Evolutionary conservation across 768 basidiomycete species (phyloP), one percentile per base, ranked within the genome.

Genomic region (Candolleomyces efflorescens): DNA sequence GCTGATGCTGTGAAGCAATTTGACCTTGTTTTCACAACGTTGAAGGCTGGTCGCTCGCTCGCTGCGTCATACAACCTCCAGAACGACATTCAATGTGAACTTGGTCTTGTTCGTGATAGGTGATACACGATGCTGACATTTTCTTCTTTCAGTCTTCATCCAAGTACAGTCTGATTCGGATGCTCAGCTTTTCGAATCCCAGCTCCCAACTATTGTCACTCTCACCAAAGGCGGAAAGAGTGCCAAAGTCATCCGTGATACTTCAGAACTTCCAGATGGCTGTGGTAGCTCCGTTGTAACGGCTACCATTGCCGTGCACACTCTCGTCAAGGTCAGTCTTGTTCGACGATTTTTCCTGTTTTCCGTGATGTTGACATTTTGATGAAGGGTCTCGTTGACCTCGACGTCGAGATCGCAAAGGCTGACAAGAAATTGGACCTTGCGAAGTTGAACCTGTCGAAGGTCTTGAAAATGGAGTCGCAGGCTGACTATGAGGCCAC

Each of bases 21-120:
- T 67, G 92, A 94, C 67, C 78, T 91, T 46, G 87, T 94, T 20
- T 91, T 96, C 70, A 78, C 81, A 36, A 85, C 84, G 2, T 78
- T 97, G 68, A 88, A 86, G 69, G 74, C 89, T 3, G 86, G 89
- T 9, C 86, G 96, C 26, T 94, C 92, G 3, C 76, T 97, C 39
- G 88, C 94, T 17, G 92, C 92, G 3, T 87, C 89, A 5, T 98
- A 97, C 72, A 92, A 89, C 70, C 72, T 99, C 43, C 92, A 91
- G 67, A 85, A 73, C 43, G 88, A 94, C 63, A 87, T 95, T 18
- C 91, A 94, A 69, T 75, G 92, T 92, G 64, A 23, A 84, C 71
- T 5, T 20, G 3, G 49, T 15, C 39, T 27, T n/a, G 3, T 45
- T 51, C 5, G 55, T 43, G 54, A 10, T 45, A 48, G 43, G 13